These are phyloP conservation scores for Stemphylium beticola DNA, from an alignment of 2,329 filamentous ascomycete species.

Conservation along the genomic window DNA sequence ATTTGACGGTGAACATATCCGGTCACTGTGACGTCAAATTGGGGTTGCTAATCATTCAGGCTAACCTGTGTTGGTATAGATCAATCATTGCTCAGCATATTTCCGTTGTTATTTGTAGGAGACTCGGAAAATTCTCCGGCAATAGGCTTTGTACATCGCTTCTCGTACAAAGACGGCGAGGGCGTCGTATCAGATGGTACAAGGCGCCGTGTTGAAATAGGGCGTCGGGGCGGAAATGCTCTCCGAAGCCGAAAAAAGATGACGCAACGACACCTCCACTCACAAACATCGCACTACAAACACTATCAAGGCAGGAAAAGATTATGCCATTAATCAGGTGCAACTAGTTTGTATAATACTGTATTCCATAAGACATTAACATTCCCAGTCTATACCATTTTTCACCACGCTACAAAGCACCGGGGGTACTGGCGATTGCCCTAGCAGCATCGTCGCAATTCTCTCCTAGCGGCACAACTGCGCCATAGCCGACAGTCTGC, in stretches of 20 bases:
- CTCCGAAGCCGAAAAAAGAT: neutral
- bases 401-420: conserved; percentile 2
- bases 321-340: no score
- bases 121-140: neutral
- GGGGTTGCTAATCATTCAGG: neutral
- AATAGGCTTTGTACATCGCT: neutral
- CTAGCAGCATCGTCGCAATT: conserved; percentile 16
- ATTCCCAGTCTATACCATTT: no score
- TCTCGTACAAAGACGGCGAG: neutral
- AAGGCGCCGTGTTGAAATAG: no score
- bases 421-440: conserved; percentile 5
- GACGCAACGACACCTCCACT: no score
- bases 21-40: conserved; percentile 8
- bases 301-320: no score
- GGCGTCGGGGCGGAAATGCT: neutral
- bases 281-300: no score
- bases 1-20: neutral
- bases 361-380: no score
- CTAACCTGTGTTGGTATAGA: conserved; percentile 2
- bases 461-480: conserved; percentile 12
- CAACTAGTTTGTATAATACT: neutral
- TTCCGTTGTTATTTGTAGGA: conserved; percentile 2
- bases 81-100: neutral
- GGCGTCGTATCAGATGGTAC: neutral
- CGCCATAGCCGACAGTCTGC: conserved; percentile 16